A percentile compares a stretch with the other conserved stretches of the same genome.
phyloP scores from a whole-genome alignment of 2,329 filamentous ascomycete species.

The Scedosporium dehoogii region DNA sequence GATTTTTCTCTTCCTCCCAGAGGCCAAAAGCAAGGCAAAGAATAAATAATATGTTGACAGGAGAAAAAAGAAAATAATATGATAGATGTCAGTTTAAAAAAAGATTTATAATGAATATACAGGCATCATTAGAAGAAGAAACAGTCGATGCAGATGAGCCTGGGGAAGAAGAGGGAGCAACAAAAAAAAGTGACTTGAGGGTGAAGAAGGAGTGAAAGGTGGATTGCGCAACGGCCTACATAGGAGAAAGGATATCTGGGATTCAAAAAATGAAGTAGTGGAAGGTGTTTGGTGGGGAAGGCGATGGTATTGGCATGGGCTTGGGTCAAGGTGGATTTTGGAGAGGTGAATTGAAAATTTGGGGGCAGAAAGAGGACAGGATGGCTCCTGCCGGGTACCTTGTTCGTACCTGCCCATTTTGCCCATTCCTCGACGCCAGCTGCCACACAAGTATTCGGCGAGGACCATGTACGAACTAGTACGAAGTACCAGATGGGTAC shows the following conservation, averaged over 20 bases:
- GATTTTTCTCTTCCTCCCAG: slow-evolving; percentile 6
- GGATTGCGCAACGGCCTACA: not conserved
- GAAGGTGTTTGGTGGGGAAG: not conserved
- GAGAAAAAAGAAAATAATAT: not conserved
- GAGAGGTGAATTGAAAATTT: not conserved
- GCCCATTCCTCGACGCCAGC: not conserved
- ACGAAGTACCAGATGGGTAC: not conserved
- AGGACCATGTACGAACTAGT: not conserved
- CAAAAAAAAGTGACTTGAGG: slow-evolving; percentile 1
- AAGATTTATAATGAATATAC: slow-evolving; percentile 16
- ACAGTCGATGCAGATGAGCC: slow-evolving; percentile 9
- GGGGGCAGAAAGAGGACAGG: not conserved
- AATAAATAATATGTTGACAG: slow-evolving; percentile 3
- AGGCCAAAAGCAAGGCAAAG: slow-evolving; percentile 6
- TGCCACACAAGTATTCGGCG: not conserved
- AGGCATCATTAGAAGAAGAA: slow-evolving; percentile 17
- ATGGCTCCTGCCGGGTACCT: not conserved
- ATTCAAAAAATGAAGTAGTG: not conserved
- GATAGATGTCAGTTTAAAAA: slow-evolving; percentile 1
- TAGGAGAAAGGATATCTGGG: not conserved
- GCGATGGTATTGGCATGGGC: not conserved
- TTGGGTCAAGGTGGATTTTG: not conserved
- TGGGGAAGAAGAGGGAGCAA: slow-evolving; percentile 5
- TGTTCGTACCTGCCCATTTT: not conserved
- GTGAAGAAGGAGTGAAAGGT: not conserved